Evolutionary conservation across 2,329 filamentous ascomycete genomes (phyloP).

Genomic region (Coleophoma eucalyptorum): DNA sequence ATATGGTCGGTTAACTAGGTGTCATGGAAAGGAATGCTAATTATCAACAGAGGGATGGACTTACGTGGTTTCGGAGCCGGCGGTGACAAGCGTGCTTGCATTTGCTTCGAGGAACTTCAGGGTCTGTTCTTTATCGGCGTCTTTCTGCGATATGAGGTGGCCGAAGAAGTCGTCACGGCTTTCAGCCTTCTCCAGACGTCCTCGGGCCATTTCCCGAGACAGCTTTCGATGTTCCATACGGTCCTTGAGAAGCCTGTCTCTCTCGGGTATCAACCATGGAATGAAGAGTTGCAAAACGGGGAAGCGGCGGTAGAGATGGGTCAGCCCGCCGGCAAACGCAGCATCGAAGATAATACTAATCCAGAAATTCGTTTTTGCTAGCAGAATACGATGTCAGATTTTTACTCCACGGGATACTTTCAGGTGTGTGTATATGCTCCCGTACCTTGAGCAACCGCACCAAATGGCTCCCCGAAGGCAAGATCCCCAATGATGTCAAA

Average conservation of each 20-base stretch:
- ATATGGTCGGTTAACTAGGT: no score
- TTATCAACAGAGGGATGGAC: no score
- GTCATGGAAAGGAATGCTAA: no score
- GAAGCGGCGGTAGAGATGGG: not conserved
- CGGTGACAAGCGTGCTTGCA: not conserved
- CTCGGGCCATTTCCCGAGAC: not conserved
- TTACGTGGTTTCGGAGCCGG: not conserved
- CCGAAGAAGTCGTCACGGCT: not conserved
- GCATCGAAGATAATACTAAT: not conserved
- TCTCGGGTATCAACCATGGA: not conserved
- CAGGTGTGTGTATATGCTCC: not conserved
- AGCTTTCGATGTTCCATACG: not conserved
- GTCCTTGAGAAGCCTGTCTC: not conserved
- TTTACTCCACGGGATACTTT: not conserved
- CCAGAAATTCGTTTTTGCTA: not conserved
- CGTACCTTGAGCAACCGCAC: slow-evolving; percentile 21
- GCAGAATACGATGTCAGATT: not conserved
- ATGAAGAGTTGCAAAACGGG: not conserved
- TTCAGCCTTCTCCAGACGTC: not conserved
- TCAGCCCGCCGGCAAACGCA: not conserved
- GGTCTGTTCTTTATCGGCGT: not conserved
- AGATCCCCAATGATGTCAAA: slow-evolving; percentile 37
- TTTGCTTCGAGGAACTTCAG: not conserved
- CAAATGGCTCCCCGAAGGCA: slow-evolving; percentile 36
- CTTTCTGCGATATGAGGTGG: not conserved